phyloP scores from a whole-genome alignment of 768 basidiomycete species.

The Trametes meyenii region DNA sequence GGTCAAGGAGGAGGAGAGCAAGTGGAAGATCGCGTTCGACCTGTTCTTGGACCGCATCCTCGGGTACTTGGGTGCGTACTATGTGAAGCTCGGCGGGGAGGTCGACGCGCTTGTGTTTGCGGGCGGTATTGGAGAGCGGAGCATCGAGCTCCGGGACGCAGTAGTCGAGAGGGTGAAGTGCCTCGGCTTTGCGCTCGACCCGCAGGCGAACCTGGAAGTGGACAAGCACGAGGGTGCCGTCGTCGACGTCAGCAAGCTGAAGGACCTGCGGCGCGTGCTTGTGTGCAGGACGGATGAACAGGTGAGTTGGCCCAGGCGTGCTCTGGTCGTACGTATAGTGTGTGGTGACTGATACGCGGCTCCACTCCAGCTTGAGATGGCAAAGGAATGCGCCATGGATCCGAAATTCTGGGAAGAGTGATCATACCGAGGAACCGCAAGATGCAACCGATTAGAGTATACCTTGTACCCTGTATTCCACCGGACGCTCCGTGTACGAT shows the following conservation, averaged over 20 bases:
- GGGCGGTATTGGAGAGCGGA: conserved; percentile 86
- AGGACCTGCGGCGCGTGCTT: conserved; percentile 42
- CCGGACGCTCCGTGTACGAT: too few relatives aligned
- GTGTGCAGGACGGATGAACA: conserved; percentile 74
- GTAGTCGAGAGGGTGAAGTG: conserved; percentile 56
- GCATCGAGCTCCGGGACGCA: conserved; percentile 59
- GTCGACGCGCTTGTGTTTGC: conserved; percentile 85
- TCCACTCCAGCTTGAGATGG: conserved; percentile 44
- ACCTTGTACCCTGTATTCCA: too few relatives aligned
- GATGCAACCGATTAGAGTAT: too few relatives aligned
- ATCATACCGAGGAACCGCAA: background rate
- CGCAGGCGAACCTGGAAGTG: conserved; percentile 47
- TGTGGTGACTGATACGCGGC: background rate
- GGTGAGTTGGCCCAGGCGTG: conserved; percentile 35
- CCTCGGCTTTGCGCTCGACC: conserved; percentile 64
- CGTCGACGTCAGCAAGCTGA: conserved; percentile 46
- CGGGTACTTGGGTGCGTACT: conserved; percentile 73
- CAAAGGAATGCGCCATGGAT: conserved; percentile 41
- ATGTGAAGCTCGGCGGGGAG: conserved; percentile 64
- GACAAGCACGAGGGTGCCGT: conserved; percentile 43
- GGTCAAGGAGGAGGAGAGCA: conserved; percentile 36
- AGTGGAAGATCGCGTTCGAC: conserved; percentile 68
- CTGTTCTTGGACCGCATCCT: conserved; percentile 77
- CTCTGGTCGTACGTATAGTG: background rate
- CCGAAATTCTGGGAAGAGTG: conserved; percentile 30